Base-by-base conservation (phyloP, 768 basidiomycete genomes). In the Clitopilus hobsonii region DNA sequence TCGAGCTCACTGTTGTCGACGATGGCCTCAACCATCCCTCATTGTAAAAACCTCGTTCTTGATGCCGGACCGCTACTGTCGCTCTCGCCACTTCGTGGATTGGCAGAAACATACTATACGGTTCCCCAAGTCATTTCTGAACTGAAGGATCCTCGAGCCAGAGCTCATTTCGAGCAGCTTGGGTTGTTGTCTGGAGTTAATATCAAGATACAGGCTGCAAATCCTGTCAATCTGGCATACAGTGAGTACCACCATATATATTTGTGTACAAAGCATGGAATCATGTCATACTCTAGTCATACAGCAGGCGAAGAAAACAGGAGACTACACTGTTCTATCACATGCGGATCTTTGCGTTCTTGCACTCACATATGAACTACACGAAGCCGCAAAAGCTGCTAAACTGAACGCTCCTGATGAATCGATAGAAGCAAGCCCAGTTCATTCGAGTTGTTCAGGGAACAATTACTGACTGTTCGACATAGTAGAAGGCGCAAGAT, bases 41-140 rank as follows among this genome's bases (percentile, higher is more conserved):
- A 77, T 54, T 91, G 89, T 71, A 87, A 82, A 67, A 84, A 82
- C 58, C 82, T 98, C 13, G 87, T 98, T 6, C 85, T 98, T 49
- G 96, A 98, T 80, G 89, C 96, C 0, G 94, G 94, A 1, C 95
- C 96, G 2, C 76, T 98, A 0, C 84, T 98, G 3, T 92, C 93
- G 2, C 76, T 96, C 2, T 88, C 89, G 0, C 93, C 95, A 0
- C 80, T 98, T 7, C 80, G 92, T n/a, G 93, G 94, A 10, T 73
- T 98, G 24, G 92, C 97, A 18, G 79, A 88, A 60, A 83, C 82
- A 28, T 98, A 89, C 68, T 72, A 91, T 56, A 96, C 94, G 5
- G 89, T 91, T 1, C 94, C 94, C 0, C 89, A 94, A 61, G 95
- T 98, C 7, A 74, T 98, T 26, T 79, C 84, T 3, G 97, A 99